Base-by-base conservation (phyloP, 495 filamentous ascomycete species). In the Thermothielavioides terrestris region DNA sequence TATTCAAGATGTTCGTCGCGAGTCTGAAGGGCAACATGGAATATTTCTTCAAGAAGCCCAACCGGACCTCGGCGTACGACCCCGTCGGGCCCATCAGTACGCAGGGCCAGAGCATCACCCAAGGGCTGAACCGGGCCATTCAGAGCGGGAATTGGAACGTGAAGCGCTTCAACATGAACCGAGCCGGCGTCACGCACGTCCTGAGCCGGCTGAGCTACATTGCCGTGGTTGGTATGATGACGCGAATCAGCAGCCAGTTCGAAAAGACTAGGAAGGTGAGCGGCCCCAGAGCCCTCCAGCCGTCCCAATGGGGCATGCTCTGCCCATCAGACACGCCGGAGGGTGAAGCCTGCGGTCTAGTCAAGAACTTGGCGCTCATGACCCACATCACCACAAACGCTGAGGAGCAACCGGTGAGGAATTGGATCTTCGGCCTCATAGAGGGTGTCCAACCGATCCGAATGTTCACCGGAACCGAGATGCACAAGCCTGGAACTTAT, bases 151-250 rank as follows among this genome's bases (percentile, higher is more conserved):
- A 99, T 59, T 99, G 92, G 92, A 94, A 77, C 48, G 74, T 97
- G 45, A 94, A 92, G 65, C 88, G 94, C 64, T 97, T 97, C 72
- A 88, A 88, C 66, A 99, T 97, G 92, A 90, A 95, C 61, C 78
- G 92, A 65, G 92, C 92, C 18, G 92, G 92, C 58, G 89, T 99
- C 9, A 95, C 92, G 3, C 92, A 99, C 66, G 89, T 99, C 46
- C 74, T 99, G 15, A 96, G 90, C 70, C 81, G 92, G 36, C 71
- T 97, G 38, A 96, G 89, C 65, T 99, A 95, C 61, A 95, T 97
- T 69, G 87, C 85, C 56, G 94, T 94, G 10, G 77, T 99, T n/a
- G 94, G 94, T 48, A 97, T 97, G 94, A 97, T 99, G 94, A 97
- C 94, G 10, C 82, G 92, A 58, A 97, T 97, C 57, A 90, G 82